Conservation (phyloP, 169 alveolate genomes). For the Perkinsus marinus region DNA sequence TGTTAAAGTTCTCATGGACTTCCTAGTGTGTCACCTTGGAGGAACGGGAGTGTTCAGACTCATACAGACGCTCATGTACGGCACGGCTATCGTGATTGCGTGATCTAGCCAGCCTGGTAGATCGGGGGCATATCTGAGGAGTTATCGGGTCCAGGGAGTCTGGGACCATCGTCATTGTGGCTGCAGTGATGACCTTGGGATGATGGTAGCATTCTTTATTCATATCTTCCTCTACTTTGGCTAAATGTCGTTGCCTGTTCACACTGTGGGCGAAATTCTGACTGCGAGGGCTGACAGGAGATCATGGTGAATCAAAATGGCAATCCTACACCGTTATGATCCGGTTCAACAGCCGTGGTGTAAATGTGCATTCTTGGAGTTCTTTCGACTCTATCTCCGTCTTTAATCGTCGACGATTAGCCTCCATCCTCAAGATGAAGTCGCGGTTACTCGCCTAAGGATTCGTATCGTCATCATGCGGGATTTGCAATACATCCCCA, state of each 20-base stretch:
- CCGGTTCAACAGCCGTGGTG: not conserved
- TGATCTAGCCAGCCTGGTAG: not conserved
- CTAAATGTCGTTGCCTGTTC: not conserved
- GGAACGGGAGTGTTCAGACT: not conserved
- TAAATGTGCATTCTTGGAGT: not conserved
- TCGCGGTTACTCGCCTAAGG: not conserved
- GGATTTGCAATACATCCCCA: too few relatives aligned
- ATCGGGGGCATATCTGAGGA: not conserved
- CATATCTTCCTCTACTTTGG: not conserved
- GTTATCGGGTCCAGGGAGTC: not conserved
- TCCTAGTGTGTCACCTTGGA: too few relatives aligned
- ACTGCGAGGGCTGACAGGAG: too few relatives aligned
- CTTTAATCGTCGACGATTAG: not conserved
- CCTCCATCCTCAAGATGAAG: not conserved
- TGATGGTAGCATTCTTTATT: not conserved
- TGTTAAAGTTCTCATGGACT: too few relatives aligned
- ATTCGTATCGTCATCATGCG: too few relatives aligned
- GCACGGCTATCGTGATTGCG: not conserved
- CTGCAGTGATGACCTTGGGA: not conserved
- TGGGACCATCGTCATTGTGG: not conserved
- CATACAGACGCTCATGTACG: not conserved
- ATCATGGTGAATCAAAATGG: not conserved
- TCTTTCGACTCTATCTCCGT: not conserved
- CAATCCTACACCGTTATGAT: not conserved
- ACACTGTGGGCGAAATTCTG: not conserved